A percentile compares a stretch with the other conserved stretches of the same genome.
Conservation (phyloP, 192 early-diverging fungal species). For the Coemansia sp. region DNA sequence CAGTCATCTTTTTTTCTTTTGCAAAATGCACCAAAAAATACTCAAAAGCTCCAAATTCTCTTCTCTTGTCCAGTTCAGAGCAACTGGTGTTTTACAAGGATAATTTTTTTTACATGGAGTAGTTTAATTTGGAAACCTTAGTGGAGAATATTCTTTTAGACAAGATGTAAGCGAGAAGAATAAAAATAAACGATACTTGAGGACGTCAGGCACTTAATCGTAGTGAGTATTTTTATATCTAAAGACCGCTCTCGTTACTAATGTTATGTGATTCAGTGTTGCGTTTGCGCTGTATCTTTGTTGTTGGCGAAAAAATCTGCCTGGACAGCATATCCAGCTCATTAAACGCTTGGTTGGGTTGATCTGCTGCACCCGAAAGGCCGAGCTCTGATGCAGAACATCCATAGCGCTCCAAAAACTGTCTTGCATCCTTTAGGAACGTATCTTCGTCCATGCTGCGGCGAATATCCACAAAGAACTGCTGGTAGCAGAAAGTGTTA, state of each 20-base stretch:
- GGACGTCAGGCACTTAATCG: too few species aligned
- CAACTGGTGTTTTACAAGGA: too few species aligned
- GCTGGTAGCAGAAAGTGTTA: conserved; percentile 49
- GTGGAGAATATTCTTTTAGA: too few species aligned
- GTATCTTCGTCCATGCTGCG: conserved; percentile 33
- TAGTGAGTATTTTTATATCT: background rate
- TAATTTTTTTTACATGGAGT: too few species aligned
- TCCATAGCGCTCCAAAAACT: conserved; percentile 33
- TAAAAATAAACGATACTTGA: too few species aligned
- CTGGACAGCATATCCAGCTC: conserved; percentile 38
- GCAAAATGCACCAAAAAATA: too few species aligned
- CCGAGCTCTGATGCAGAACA: background rate
- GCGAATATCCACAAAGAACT: conserved; percentile 48
- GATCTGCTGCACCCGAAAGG: background rate
- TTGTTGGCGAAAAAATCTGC: conserved; percentile 44
- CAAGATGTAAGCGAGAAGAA: too few species aligned
- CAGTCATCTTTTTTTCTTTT: too few species aligned
- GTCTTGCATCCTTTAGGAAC: conserved; percentile 26
- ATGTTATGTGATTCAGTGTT: conserved; percentile 20
- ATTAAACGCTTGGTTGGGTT: conserved; percentile 14
- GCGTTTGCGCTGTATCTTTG: conserved; percentile 50
- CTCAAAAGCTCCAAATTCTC: too few species aligned
- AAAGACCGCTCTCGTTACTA: background rate
- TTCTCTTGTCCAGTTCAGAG: too few species aligned
- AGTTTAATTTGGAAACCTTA: too few species aligned